phyloP scores from a whole-genome alignment of 768 basidiomycete species.

The Leccinum ochraceum region DNA sequence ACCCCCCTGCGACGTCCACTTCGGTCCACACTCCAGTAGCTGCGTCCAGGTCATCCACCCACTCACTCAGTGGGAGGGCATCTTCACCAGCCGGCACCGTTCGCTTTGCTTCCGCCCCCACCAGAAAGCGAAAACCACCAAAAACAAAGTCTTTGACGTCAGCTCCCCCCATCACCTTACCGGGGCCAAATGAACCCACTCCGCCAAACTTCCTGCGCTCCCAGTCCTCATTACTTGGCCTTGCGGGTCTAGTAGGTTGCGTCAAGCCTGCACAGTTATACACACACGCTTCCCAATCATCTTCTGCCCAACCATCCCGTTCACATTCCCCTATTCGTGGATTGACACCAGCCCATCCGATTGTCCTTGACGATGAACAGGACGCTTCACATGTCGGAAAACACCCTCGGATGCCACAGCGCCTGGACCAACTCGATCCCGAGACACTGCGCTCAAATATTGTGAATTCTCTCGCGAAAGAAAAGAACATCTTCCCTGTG shows the following conservation, averaged over 20 bases:
- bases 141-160: slow-evolving; percentile 44
- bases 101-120: slow-evolving; percentile 7
- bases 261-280: slow-evolving; percentile 51
- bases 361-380: slow-evolving; percentile 64
- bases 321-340: slow-evolving; percentile 45
- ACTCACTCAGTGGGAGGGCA: slow-evolving; percentile 9
- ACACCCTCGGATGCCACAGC: slow-evolving; percentile 10
- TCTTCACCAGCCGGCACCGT: slow-evolving; percentile 10
- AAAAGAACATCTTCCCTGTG: slow-evolving; percentile 68
- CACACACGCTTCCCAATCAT: slow-evolving; percentile 4
- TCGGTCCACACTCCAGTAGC: slow-evolving; percentile 2
- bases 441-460: slow-evolving; percentile 56
- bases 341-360: slow-evolving; percentile 60
- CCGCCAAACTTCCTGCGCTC: slow-evolving; percentile 74
- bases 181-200: slow-evolving; percentile 58
- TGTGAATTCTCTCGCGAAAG: slow-evolving; percentile 55
- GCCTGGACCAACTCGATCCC: slow-evolving; percentile 38
- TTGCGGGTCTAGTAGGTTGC: slow-evolving; percentile 68
- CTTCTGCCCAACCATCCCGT: slow-evolving; percentile 37
- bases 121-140: slow-evolving; percentile 37
- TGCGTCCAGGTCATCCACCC: slow-evolving; percentile 16
- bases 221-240: slow-evolving; percentile 69
- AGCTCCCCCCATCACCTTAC: slow-evolving; percentile 60
- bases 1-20: slow-evolving; percentile 25
- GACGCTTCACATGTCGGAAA: slow-evolving; percentile 31